Percentiles rank a stretch among this genome's conserved stretches.
These are phyloP conservation scores for Brassica carinata DNA, from an alignment of 345 rosid species.

Conservation along the genomic window DNA sequence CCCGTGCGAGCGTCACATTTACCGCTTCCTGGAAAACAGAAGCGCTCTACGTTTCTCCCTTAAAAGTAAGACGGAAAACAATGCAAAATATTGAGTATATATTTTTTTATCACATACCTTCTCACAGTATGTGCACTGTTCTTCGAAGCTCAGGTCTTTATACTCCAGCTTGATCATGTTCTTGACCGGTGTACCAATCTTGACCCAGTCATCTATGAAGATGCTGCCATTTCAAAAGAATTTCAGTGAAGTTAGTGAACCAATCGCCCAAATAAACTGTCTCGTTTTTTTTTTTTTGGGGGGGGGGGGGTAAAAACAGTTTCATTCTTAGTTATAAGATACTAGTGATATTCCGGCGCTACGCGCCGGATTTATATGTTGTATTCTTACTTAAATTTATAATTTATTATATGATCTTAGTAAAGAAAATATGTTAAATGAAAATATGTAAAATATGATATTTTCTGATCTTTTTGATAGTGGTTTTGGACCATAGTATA, in stretches of 20 bases:
- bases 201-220: constrained; percentile 87
- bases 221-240: constrained; percentile 51
- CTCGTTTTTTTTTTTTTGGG: neutral
- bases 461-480: too few species aligned
- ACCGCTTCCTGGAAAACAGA: constrained; percentile 60
- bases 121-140: constrained; percentile 79
- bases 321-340: too few species aligned
- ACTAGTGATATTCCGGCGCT: too few species aligned
- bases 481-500: too few species aligned
- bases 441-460: too few species aligned
- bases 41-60: neutral
- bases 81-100: neutral
- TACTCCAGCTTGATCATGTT: constrained; percentile 60
- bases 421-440: too few species aligned
- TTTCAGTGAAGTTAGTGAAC: constrained; percentile 20
- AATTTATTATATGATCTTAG: too few species aligned
- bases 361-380: too few species aligned
- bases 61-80: neutral
- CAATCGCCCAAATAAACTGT: neutral
- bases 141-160: constrained; percentile 47
- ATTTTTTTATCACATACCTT: constrained; percentile 51
- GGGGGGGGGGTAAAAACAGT: too few species aligned
- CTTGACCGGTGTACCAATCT: constrained; percentile 72
- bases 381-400: too few species aligned
- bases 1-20: constrained; percentile 71